phyloP scores from a whole-genome alignment of 345 rosid genomes.

The Aethionema arabicum region DNA sequence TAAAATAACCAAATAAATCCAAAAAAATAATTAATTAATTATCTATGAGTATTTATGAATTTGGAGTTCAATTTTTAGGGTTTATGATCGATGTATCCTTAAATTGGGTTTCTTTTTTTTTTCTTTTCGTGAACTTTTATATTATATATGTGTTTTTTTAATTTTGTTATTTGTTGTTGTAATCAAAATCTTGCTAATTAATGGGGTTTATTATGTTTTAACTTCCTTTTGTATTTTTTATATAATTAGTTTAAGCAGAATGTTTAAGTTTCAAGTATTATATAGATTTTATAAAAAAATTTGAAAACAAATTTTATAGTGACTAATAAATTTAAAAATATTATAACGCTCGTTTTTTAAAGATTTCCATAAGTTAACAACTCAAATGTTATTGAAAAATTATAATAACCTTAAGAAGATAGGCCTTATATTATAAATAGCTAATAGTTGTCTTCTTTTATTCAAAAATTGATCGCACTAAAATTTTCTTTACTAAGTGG shows the following conservation, averaged over 20 bases:
- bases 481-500: too few species aligned
- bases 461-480: too few species aligned
- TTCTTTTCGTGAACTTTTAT: conserved; percentile 30
- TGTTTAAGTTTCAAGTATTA: not conserved
- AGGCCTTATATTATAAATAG: too few species aligned
- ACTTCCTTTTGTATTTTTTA: conserved; percentile 3
- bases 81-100: conserved; percentile 6
- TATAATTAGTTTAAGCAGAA: not conserved
- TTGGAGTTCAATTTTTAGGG: conserved; percentile 13
- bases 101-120: conserved; percentile 33
- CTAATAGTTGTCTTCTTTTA: too few species aligned
- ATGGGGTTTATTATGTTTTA: conserved; percentile 20
- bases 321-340: too few species aligned
- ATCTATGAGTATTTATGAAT: conserved; percentile 22
- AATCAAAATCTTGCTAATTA: conserved; percentile 36
- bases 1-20: conserved; percentile 28
- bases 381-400: too few species aligned
- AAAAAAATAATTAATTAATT: too few species aligned
- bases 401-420: too few species aligned
- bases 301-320: too few species aligned
- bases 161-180: conserved; percentile 25
- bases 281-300: too few species aligned
- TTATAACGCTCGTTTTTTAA: too few species aligned
- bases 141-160: conserved; percentile 22
- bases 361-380: too few species aligned